Evolutionary conservation across 2,329 filamentous ascomycete species (phyloP).

Genomic region (Annulohypoxylon truncatum): DNA sequence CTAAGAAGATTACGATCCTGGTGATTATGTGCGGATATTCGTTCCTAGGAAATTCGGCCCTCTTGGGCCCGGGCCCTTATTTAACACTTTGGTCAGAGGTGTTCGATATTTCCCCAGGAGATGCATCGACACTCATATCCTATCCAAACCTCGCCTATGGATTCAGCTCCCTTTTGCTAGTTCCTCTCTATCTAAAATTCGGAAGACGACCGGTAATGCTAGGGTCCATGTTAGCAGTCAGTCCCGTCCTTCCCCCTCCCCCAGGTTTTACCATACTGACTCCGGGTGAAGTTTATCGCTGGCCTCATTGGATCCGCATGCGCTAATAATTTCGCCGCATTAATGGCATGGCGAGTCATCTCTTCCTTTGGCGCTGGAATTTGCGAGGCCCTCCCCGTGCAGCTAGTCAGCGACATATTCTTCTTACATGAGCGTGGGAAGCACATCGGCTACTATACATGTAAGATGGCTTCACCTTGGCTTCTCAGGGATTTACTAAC

Average conservation of each 20-base stretch:
- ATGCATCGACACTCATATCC: slow-evolving; percentile 66
- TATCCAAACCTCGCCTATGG: slow-evolving; percentile 72
- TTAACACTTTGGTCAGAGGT: slow-evolving; percentile 64
- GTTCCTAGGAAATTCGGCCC: slow-evolving; percentile 67
- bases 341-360: slow-evolving; percentile 56
- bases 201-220: slow-evolving; percentile 59
- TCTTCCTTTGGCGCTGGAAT: slow-evolving; percentile 57
- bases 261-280: not conserved
- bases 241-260: slow-evolving; percentile 16
- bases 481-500: slow-evolving; percentile 12
- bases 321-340: slow-evolving; percentile 50
- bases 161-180: slow-evolving; percentile 66
- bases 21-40: slow-evolving; percentile 66
- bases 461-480: slow-evolving; percentile 41
- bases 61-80: slow-evolving; percentile 69
- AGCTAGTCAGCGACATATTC: slow-evolving; percentile 60
- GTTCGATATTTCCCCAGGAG: slow-evolving; percentile 62
- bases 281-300: slow-evolving; percentile 51
- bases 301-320: slow-evolving; percentile 55
- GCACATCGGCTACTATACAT: slow-evolving; percentile 69
- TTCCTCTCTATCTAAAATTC: slow-evolving; percentile 66
- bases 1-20: slow-evolving; percentile 68
- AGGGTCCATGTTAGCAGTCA: slow-evolving; percentile 52
- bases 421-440: slow-evolving; percentile 62
- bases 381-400: slow-evolving; percentile 59